Evolutionary conservation across 2,329 filamentous ascomycete genomes (phyloP), one percentile per base, ranked within the genome.

Genomic region (Fragosphaeria purpurea): DNA sequence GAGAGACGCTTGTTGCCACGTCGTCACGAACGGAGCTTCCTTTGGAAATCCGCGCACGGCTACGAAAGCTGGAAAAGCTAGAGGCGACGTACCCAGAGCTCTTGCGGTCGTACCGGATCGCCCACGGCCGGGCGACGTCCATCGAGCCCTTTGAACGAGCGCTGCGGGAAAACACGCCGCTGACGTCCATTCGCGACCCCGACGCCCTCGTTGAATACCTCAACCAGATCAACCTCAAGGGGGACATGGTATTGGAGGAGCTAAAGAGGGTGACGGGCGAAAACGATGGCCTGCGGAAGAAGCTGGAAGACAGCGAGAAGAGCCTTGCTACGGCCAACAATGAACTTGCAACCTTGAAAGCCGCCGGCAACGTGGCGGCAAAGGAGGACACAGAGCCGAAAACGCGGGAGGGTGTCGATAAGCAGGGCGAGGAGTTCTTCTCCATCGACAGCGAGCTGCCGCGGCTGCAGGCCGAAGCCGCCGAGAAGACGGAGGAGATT

Each of bases 111-210:
- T 98, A 98, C 67, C 82, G 89, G 55, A 83, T 90, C 57, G 93
- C 93, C 13, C 91, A 98, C 70, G 81, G 86, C 51, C 83, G 89
- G 47, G 88, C 90, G 41, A 81, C 86, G 10, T 81, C 86, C 3
- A 94, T 97, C 61, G 93, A 97, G 62, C 86, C 88, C 0, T 98
- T 98, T 64, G 93, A 98, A 68, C 84, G 87, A 50, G 83, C 86
- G 1, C 75, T 98, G 7, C 87, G 88, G 59, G 93, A 98, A 63
- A 87, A 95, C 60, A 98, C 93, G 0, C 91, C 93, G 3, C 72
- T 97, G 38, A 86, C 87, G 5, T 91, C 88, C 12, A 95, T 98
- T 59, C 77, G 75, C 58, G 93, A 98, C 53, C 88, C 91, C 0
- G 79, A 81, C 48, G 85, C 89, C 2, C 74, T 98, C 37, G 79